Conservation (phyloP, 306 rosid species). For the Hippophae rhamnoides region DNA sequence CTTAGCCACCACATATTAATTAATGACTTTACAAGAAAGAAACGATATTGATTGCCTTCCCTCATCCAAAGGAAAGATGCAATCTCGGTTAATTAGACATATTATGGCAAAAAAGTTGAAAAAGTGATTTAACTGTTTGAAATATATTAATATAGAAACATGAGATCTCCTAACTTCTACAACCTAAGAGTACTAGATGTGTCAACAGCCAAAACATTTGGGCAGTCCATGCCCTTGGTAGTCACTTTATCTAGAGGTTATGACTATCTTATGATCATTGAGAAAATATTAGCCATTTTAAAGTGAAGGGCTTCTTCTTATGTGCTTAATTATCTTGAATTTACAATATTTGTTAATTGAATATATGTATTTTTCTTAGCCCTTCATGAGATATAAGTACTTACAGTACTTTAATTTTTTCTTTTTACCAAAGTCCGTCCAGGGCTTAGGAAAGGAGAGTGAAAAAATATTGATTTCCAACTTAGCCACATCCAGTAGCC, state of each 20-base stretch:
- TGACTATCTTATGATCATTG: constrained; percentile 20
- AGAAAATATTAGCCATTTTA: constrained; percentile 32
- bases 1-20: constrained; percentile 44
- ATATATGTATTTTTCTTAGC: constrained; percentile 22
- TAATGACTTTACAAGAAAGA: constrained; percentile 36
- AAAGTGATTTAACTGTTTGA: constrained; percentile 12
- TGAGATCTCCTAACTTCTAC: constrained; percentile 34
- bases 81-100: constrained; percentile 39
- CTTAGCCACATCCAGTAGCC: constrained; percentile 57
- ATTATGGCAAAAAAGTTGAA: constrained; percentile 1
- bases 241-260: constrained; percentile 37
- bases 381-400: constrained; percentile 35
- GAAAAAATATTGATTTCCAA: constrained; percentile 26
- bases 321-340: constrained; percentile 29
- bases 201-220: constrained; percentile 57
- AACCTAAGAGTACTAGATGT: constrained; percentile 37
- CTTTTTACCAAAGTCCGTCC: constrained; percentile 29
- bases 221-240: constrained; percentile 56
- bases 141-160: constrained; percentile 19
- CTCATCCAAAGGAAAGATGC: constrained; percentile 49
- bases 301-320: constrained; percentile 31
- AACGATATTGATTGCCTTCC: constrained; percentile 32
- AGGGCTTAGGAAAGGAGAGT: constrained; percentile 25
- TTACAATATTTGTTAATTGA: constrained; percentile 54
- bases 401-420: neutral